phyloP scores from a whole-genome alignment of 2,329 filamentous ascomycete species.

The Huntiella omanensis region DNA sequence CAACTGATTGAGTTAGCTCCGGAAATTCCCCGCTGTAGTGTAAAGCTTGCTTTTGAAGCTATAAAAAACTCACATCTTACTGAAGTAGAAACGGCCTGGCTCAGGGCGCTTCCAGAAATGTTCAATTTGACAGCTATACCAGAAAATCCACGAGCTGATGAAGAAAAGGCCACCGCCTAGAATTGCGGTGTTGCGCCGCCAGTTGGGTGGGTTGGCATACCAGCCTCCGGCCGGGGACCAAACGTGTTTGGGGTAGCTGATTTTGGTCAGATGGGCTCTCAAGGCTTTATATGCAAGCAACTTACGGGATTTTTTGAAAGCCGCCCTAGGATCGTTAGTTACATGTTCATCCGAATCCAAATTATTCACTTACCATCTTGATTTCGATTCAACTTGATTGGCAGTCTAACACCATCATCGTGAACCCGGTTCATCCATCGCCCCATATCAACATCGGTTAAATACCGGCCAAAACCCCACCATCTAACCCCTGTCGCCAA shows the following conservation, averaged over 20 bases:
- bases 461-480: too few species aligned
- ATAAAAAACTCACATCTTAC: slow-evolving; percentile 50
- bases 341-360: too few species aligned
- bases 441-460: too few species aligned
- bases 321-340: not conserved
- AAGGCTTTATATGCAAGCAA: not conserved
- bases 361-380: too few species aligned
- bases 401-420: too few species aligned
- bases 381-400: too few species aligned
- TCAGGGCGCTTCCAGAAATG: slow-evolving; percentile 58
- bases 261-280: slow-evolving; percentile 11
- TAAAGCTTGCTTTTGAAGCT: not conserved
- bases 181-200: slow-evolving; percentile 77
- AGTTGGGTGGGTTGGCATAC: slow-evolving; percentile 90
- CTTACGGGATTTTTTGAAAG: slow-evolving; percentile 10
- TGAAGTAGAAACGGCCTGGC: slow-evolving; percentile 60
- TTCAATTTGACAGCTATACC: slow-evolving; percentile 55
- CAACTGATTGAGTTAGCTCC: slow-evolving; percentile 18
- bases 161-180: slow-evolving; percentile 50
- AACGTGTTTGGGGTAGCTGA: slow-evolving; percentile 95
- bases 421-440: too few species aligned
- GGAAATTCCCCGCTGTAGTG: not conserved
- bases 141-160: slow-evolving; percentile 50
- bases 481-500: too few species aligned
- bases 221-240: slow-evolving; percentile 97